Evolutionary conservation across 352 stramenopile species (phyloP), one percentile per base, ranked within the genome.

Genomic region (Globisporangium echinulatum): DNA sequence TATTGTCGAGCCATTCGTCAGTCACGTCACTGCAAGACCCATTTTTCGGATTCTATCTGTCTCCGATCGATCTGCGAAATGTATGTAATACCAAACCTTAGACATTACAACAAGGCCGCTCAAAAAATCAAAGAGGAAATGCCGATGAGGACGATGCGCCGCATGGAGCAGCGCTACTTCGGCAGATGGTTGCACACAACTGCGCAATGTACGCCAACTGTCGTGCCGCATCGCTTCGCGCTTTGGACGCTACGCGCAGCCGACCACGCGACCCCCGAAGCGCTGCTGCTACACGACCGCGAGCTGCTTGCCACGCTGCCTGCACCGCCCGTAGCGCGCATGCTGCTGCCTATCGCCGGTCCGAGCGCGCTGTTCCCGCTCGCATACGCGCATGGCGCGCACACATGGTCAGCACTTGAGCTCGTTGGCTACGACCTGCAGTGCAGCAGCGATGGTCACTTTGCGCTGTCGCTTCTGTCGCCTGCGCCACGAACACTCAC

Each of bases 191-290:
- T 25, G 17, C 42, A 15, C 19, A 17, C 19, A 15, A 3, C 43
- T 3, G 7, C 3, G 33, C 36, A n/a, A 0, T 3, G 25, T 1
- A 3, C 39, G 17, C 52, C 39, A 10, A n/a, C 46, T 52, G 43
- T 77, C 43, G 15, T 71, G 7, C 42, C 54, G 33, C n/a, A 54
- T 42, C 66, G 66, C 59, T 75, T 79, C 47, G 66, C 71, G 53
- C 71, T 79, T 48, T 79, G 71, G 69, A 43, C 64, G n/a, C 25
- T 74, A 5, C 56, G 49, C n/a, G 56, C 66, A 7, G 59, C 66
- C 67, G 60, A 36, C 13, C 17, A 39, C 37, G 7, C 42, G 42
- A 39, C 46, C 13, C 11, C 14, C 25, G 61, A 46, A 3, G 49
- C 70, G 48, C 61, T 71, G 47, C 57, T 72, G 50, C 37, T 62